A percentile compares a stretch with the other conserved stretches of the same genome.
Evolutionary conservation across 306 rosid species (phyloP).

Genomic region (Cyamopsis tetragonoloba): DNA sequence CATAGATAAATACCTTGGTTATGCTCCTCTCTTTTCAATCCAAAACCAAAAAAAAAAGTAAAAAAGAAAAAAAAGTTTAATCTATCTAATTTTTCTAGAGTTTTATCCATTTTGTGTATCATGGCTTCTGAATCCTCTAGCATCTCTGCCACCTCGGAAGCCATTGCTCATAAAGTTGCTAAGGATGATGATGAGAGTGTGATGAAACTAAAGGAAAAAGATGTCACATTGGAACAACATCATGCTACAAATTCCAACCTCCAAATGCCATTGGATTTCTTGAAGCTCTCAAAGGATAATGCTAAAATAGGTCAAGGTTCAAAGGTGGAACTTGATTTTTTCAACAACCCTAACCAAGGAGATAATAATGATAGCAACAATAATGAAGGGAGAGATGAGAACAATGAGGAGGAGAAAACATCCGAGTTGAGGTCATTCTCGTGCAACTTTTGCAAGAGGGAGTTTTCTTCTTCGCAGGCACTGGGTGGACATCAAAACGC

Average conservation of each 20-base stretch:
- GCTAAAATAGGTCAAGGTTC: neutral
- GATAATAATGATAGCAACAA: too few species aligned
- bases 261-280: conserved; percentile 26
- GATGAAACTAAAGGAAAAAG: neutral
- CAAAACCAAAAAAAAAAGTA: too few species aligned
- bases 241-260: conserved; percentile 19
- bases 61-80: too few species aligned
- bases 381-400: neutral
- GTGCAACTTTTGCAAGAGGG: conserved; percentile 66
- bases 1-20: too few species aligned
- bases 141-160: neutral
- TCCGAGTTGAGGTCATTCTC: conserved; percentile 39
- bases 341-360: conserved; percentile 21
- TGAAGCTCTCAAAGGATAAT: conserved; percentile 35
- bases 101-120: too few species aligned
- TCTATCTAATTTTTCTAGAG: too few species aligned
- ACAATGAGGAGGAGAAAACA: neutral
- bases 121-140: too few species aligned
- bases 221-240: neutral
- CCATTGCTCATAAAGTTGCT: neutral
- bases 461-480: conserved; percentile 74
- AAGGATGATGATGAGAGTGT: too few species aligned
- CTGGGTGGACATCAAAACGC: conserved; percentile 90
- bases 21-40: too few species aligned
- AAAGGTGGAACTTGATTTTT: conserved; percentile 28